phyloP scores from a whole-genome alignment of 2,329 filamentous ascomycete genomes.

The Colletotrichum liriopes region DNA sequence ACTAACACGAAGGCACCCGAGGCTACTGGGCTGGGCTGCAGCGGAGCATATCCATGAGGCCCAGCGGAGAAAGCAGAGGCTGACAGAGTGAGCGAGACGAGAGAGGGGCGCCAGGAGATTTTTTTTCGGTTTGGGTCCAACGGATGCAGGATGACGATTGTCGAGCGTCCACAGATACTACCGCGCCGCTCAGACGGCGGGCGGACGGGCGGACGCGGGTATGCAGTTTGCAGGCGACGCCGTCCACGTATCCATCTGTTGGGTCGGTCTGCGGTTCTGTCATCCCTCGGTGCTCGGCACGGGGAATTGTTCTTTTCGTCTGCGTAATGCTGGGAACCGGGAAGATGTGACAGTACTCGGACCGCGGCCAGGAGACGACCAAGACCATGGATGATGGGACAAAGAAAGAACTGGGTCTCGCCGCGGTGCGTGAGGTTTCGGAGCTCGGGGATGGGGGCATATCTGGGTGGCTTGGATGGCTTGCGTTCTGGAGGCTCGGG shows the following conservation, averaged over 20 bases:
- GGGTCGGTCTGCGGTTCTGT: neutral
- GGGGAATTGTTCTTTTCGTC: neutral
- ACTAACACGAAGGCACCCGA: neutral
- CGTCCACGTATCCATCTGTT: neutral
- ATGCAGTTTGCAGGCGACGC: conserved; percentile 1
- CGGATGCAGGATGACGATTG: conserved; percentile 15
- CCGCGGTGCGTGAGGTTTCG: neutral
- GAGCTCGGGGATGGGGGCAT: neutral
- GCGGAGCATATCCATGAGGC: neutral
- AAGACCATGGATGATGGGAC: too few species aligned
- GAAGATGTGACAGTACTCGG: neutral
- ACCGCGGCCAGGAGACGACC: neutral
- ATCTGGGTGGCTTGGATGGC: neutral
- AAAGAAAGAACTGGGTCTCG: neutral
- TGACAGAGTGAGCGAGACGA: neutral
- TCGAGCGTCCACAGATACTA: neutral
- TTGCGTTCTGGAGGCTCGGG: neutral
- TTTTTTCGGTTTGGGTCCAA: neutral
- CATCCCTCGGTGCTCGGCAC: neutral
- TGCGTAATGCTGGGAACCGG: neutral
- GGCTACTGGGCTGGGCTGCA: too few species aligned
- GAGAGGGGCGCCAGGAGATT: neutral
- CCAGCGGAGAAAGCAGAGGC: neutral
- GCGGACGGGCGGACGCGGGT: conserved; percentile 2
- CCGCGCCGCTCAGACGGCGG: conserved; percentile 9